These are phyloP conservation scores for Linnemannia hyalina DNA, from an alignment of 192 early-diverging fungal species.

Conservation along the genomic window DNA sequence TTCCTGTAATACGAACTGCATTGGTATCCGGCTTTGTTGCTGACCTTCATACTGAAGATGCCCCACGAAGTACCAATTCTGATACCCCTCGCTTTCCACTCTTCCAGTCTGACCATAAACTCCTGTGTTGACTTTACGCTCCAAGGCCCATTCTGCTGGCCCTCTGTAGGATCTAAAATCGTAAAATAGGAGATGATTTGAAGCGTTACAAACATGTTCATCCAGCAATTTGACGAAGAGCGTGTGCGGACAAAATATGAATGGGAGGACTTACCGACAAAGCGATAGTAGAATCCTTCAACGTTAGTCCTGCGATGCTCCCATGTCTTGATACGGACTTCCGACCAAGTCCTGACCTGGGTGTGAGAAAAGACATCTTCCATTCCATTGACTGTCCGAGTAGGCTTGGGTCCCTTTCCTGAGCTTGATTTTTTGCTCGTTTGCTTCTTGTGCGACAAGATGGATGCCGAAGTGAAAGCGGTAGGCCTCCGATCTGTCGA, in stretches of 20 bases:
- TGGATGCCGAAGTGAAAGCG: neutral
- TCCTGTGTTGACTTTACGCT: constrained; percentile 54
- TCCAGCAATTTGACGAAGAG: neutral
- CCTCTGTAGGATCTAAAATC: constrained; percentile 60
- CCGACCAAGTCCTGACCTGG: constrained; percentile 60
- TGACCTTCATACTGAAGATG: constrained; percentile 63
- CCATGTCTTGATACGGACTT: constrained; percentile 66
- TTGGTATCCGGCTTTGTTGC: constrained; percentile 70
- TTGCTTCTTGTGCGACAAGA: constrained; percentile 12
- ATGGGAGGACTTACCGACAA: constrained; percentile 57
- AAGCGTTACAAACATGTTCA: neutral
- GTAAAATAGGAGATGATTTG: neutral
- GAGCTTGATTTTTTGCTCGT: constrained; percentile 13
- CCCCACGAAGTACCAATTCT: constrained; percentile 71
- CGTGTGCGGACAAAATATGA: neutral
- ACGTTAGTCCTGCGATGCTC: constrained; percentile 58
- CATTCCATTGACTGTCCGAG: constrained; percentile 38
- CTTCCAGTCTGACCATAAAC: constrained; percentile 65
- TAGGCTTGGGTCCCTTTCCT: constrained; percentile 21
- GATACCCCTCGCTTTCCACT: constrained; percentile 60
- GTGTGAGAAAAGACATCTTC: constrained; percentile 61
- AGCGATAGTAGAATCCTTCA: constrained; percentile 69
- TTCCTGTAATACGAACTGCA: constrained; percentile 71
- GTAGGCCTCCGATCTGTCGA: neutral
- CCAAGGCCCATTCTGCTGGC: constrained; percentile 67